A percentile compares a stretch with the other conserved stretches of the same genome.
Conservation (phyloP, 1,284 basidiomycete species). For the Ganoderma resinaceum region DNA sequence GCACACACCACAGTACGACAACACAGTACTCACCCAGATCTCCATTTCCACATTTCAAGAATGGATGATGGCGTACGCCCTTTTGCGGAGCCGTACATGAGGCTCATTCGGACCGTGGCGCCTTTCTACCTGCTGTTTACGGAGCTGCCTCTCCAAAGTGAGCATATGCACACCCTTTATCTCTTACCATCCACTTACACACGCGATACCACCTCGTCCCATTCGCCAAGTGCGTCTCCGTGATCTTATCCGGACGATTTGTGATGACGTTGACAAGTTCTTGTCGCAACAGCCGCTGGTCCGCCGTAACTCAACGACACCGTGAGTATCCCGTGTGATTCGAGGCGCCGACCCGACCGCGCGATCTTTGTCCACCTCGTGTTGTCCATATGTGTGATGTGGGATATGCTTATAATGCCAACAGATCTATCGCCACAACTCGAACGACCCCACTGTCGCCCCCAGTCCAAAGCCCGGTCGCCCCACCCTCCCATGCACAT, state of each 20-base stretch:
- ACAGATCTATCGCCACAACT: slow-evolving; percentile 4
- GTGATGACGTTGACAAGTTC: slow-evolving; percentile 22
- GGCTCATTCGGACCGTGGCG: slow-evolving; percentile 27
- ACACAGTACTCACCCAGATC: slow-evolving; percentile 8
- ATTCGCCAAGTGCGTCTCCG: slow-evolving; percentile 21
- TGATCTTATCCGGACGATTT: slow-evolving; percentile 18
- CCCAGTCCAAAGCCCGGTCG: background rate
- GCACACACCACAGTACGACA: slow-evolving; percentile 26
- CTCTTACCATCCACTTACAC: background rate
- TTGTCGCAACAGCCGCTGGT: slow-evolving; percentile 15
- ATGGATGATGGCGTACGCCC: slow-evolving; percentile 2
- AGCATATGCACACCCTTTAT: slow-evolving; percentile 4
- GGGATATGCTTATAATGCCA: background rate
- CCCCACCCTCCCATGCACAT: background rate
- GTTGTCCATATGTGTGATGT: background rate
- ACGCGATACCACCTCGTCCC: background rate
- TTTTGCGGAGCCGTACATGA: slow-evolving; percentile 31
- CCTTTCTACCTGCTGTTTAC: slow-evolving; percentile 28
- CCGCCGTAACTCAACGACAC: slow-evolving; percentile 6
- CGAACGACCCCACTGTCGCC: slow-evolving; percentile 6
- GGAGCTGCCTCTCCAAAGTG: slow-evolving; percentile 28
- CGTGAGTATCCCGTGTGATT: background rate
- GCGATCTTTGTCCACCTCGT: background rate
- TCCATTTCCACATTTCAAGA: background rate
- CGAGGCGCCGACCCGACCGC: background rate